Evolutionary conservation across 1,139 yeast species (phyloP), one percentile per base, ranked within the genome.

Genomic region (Yamadazyma diddensiae): DNA sequence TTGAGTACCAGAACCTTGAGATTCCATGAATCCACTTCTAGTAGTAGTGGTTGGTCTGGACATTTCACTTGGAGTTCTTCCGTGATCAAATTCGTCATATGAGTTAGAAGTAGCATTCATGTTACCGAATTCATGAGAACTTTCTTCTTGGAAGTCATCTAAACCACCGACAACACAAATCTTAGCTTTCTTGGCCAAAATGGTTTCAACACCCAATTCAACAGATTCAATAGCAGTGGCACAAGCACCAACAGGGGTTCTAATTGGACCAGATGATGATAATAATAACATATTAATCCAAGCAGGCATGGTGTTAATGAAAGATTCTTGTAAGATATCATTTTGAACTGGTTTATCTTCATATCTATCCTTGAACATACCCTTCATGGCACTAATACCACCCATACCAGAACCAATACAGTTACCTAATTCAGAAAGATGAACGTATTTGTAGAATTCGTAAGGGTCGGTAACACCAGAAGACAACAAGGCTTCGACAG

Each of bases 371-470:
- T 77, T 88, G 73, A 88, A 92, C 97, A 92, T 92, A 51, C 97
- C 97, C 65, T 94, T 85, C 57, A 92, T 70, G 36, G 98, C 98
- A 50, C 83, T 63, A 47, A 90, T 94, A 82, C 98, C 98, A 67
- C 98, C 98, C 95, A 92, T 90, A 79, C 98, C 98, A 37, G 97
- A 88, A 72, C 98, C 98, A 33, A 96, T 84, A 75, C 97, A 88
- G 78, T 92, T 92, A 72, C 98, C 98, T 49, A 92, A 90, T 67
- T 92, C 97, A 32, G 97, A 88, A 42, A 92, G 94, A 62, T 92
- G 98, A 36, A 94, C 95, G 57, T 92, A 94, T 68, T 92, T 83
- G 77, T 92, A 92, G 75, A 94, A 87, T 71, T 92, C 98, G 60
- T 87, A 92, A 43, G 98, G 98, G 62, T 92, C 98, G 40, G 96